phyloP scores from a whole-genome alignment of 352 stramenopile species.

The Pythium sukuiense region DNA sequence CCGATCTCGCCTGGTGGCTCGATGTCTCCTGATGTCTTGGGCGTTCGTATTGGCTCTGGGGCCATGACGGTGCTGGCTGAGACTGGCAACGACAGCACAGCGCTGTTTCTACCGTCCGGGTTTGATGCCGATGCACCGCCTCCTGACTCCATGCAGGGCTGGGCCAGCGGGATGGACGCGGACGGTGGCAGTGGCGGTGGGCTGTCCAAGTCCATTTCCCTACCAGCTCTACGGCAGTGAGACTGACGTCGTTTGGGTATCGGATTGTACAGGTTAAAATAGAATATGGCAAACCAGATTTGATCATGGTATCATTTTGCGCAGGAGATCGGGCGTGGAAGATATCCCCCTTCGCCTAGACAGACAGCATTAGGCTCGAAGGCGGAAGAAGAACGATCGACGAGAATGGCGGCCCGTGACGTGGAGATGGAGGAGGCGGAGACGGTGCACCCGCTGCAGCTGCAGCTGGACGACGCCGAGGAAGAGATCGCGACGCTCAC shows the following conservation, averaged over 20 bases:
- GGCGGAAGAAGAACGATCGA: conserved; percentile 12
- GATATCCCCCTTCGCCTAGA: conserved; percentile 18
- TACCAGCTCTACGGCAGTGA: conserved; percentile 25
- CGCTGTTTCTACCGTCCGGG: conserved; percentile 21
- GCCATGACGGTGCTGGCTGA: conserved; percentile 14
- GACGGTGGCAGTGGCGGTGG: neutral
- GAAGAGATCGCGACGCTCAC: conserved; percentile 45
- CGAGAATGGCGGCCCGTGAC: conserved; percentile 40
- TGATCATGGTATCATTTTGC: neutral
- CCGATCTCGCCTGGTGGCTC: conserved; percentile 24
- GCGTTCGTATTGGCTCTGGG: conserved; percentile 5
- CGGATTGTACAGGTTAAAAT: neutral
- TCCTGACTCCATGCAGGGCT: conserved; percentile 17
- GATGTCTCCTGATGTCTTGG: conserved; percentile 1
- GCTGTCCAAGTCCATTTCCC: conserved; percentile 32
- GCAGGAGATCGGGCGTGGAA: conserved; percentile 13
- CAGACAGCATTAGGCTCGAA: conserved; percentile 12
- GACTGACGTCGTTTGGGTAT: conserved; percentile 12
- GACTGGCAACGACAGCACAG: conserved; percentile 6
- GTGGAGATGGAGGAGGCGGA: conserved; percentile 75
- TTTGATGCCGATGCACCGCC: conserved; percentile 10
- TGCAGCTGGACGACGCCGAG: conserved; percentile 72
- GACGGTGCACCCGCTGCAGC: conserved; percentile 69
- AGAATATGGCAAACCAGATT: conserved; percentile 11
- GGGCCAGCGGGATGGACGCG: conserved; percentile 15